Base-by-base conservation (phyloP, 202 grass and related monocot species). In the Digitaria exilis region DNA sequence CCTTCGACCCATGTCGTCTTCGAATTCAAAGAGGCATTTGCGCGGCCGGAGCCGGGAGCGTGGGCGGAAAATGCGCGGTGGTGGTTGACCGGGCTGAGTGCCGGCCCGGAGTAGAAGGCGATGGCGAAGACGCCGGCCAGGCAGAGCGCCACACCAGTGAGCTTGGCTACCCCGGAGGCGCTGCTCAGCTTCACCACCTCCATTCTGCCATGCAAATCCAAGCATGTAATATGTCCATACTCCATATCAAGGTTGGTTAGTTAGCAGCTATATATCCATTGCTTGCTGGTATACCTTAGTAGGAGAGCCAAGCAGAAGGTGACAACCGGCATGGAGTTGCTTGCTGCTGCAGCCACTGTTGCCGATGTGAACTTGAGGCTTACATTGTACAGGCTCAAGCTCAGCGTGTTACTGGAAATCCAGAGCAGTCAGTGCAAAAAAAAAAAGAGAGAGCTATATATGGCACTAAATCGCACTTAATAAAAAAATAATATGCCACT, bases 321-420 rank as follows among this genome's bases (percentile, higher is more conserved):
- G 31, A 94, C 29, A 21, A 92, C 91, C 0, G 94, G 91, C 61
- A 94, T 61, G 37, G 89, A 81, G 75, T 94, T 97, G 76, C 80
- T 68, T 5, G 68, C 30, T 50, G 94, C 94, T 7, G 94, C 87
- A 2, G 85, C 79, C 61, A 92, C 80, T 0, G 94, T 88, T 8
- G 94, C 88, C 9, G 91, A 92, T 7, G 85, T 97, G 59, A 89
- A 85, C 72, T 94, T 92, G 26, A 94, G 46, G 60, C 91, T 93
- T 16, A 94, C 17, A 11, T 88, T 82, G 80, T 87, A 94, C 44
- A 94, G 11, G 62, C 90, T 97, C 17, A 94, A 21, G 72, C 87
- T 85, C 32, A 90, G 87, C 15, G 94, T 94, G 9, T 83, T 81
- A 43, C 94, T 94, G 77, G 51, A 81, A 86, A 35, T 65, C 70